A percentile compares a stretch with the other conserved stretches of the same genome.
Conservation (phyloP, 257 asterid species). For the Plantago ovata region DNA sequence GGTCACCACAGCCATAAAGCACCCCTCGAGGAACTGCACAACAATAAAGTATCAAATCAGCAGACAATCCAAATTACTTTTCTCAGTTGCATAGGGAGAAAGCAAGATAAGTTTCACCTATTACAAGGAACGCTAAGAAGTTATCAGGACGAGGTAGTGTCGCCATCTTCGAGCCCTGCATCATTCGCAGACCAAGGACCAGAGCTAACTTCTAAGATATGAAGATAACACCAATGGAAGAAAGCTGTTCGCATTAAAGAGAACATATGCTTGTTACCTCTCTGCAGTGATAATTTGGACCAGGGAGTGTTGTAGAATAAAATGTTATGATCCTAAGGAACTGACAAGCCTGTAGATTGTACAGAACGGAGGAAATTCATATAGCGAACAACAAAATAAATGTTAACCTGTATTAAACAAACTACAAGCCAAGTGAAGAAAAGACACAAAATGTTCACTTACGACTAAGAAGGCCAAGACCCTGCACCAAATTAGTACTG, state of each 20-base stretch:
- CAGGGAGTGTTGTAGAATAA: conserved; percentile 93
- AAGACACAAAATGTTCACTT: conserved; percentile 28
- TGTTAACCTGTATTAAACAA: not conserved
- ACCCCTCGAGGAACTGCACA: conserved; percentile 79
- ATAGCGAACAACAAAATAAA: not conserved
- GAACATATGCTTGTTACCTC: conserved; percentile 50
- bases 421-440: not conserved
- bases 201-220: conserved; percentile 6
- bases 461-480: conserved; percentile 82
- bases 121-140: conserved; percentile 58
- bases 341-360: conserved; percentile 74
- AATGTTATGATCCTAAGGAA: conserved; percentile 80
- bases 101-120: conserved; percentile 37
- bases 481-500: conserved; percentile 97
- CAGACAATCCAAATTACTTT: conserved; percentile 1
- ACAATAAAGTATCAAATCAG: conserved; percentile 20
- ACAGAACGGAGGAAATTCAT: not conserved
- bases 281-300: conserved; percentile 98
- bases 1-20: conserved; percentile 98
- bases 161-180: conserved; percentile 97
- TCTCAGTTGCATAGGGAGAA: not conserved
- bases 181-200: too few species aligned
- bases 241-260: conserved; percentile 4
- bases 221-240: conserved; percentile 1
- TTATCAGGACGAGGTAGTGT: conserved; percentile 82